A percentile compares a stretch with the other conserved stretches of the same genome.
phyloP scores from a whole-genome alignment of 148 eudicot species.

The Rhododendron ferrugineum region DNA sequence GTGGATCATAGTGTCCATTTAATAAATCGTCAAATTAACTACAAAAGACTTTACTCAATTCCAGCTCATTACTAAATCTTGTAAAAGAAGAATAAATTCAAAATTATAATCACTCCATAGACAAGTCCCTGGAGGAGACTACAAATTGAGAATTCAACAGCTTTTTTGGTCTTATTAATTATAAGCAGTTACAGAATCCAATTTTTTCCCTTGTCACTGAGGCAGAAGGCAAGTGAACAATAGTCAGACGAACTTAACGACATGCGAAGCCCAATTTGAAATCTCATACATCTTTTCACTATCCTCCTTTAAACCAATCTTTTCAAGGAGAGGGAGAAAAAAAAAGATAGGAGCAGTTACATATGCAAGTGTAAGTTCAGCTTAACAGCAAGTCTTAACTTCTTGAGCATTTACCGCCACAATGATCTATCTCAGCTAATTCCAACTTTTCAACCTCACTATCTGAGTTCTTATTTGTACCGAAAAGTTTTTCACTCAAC shows the following conservation, averaged over 20 bases:
- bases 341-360: not conserved
- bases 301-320: not conserved
- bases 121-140: not conserved
- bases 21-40: not conserved
- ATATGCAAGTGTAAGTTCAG: not conserved
- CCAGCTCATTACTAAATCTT: not conserved
- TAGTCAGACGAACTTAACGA: not conserved
- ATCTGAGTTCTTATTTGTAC: not conserved
- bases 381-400: not conserved
- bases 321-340: not conserved
- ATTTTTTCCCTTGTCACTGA: not conserved
- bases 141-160: not conserved
- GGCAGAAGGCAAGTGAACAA: not conserved
- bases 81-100: not conserved
- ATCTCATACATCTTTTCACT: not conserved
- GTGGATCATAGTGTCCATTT: not conserved
- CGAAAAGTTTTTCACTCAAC: not conserved
- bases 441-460: not conserved
- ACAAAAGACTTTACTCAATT: not conserved
- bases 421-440: not conserved
- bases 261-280: not conserved
- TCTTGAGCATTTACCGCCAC: not conserved
- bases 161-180: not conserved
- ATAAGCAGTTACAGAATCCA: not conserved
- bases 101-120: not conserved